A percentile compares a stretch with the other conserved stretches of the same genome.
Conservation (phyloP, 2,329 filamentous ascomycete species). For the Penicillium expansum region DNA sequence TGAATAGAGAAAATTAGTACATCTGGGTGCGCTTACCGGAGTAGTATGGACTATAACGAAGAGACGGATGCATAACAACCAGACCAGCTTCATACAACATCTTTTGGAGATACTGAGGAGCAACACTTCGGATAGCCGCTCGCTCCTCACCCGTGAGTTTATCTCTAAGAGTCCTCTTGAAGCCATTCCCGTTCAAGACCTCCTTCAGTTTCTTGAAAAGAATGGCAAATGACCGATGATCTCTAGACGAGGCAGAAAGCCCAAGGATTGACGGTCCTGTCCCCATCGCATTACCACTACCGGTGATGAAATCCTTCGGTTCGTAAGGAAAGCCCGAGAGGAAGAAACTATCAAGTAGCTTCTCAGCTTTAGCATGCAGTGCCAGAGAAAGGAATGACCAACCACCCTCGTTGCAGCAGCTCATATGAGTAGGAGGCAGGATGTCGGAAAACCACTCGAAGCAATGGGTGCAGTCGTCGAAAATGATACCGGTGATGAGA, state of each 20-base stretch:
- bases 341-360: not conserved
- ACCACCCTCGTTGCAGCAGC: conserved; percentile 13
- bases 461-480: conserved; percentile 13
- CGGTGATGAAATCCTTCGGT: not conserved
- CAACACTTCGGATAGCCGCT: conserved; percentile 1
- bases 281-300: not conserved
- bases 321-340: not conserved
- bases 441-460: conserved; percentile 7
- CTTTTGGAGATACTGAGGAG: not conserved
- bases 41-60: not conserved
- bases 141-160: not conserved
- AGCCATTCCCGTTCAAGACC: not conserved
- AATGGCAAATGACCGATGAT: not conserved
- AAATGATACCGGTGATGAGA: conserved; percentile 10
- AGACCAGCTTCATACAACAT: not conserved
- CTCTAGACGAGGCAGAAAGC: not conserved
- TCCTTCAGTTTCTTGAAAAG: not conserved
- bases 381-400: conserved; percentile 16
- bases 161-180: not conserved
- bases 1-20: not conserved
- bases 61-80: not conserved
- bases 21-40: not conserved
- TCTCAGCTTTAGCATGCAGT: not conserved
- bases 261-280: not conserved
- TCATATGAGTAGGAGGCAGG: not conserved